Percentiles rank a stretch among this genome's conserved stretches.
Evolutionary conservation across 2,329 filamentous ascomycete genomes (phyloP).

Genomic region (Aciculosporium take): DNA sequence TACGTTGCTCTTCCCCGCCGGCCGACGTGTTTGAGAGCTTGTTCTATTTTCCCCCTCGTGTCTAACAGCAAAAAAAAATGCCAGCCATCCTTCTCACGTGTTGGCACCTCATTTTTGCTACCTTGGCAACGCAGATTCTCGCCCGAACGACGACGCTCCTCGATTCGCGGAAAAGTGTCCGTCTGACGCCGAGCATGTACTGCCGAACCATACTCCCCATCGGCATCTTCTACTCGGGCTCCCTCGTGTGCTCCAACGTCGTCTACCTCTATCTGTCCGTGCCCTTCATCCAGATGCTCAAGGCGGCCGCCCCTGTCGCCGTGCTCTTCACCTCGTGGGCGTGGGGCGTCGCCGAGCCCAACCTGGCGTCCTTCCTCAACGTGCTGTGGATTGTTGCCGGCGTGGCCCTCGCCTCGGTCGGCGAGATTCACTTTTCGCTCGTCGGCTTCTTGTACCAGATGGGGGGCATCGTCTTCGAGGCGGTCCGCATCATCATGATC

Average conservation of each 20-base stretch:
- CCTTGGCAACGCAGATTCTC: constrained; percentile 49
- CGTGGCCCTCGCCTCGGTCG: constrained; percentile 38
- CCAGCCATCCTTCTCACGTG: constrained; percentile 45
- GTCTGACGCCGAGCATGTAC: constrained; percentile 47
- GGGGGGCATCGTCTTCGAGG: constrained; percentile 67
- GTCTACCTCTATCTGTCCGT: constrained; percentile 55
- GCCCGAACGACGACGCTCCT: constrained; percentile 49
- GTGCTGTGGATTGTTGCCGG: constrained; percentile 38
- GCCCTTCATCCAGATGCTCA: constrained; percentile 59
- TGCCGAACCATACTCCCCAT: constrained; percentile 51
- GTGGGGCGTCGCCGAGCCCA: constrained; percentile 36
- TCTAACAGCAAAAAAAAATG: not conserved
- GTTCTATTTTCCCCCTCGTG: not conserved
- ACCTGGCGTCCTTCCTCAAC: constrained; percentile 29
- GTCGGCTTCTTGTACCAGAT: constrained; percentile 55
- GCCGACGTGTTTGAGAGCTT: not conserved
- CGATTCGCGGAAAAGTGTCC: constrained; percentile 46
- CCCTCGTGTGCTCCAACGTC: constrained; percentile 52
- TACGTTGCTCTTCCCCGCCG: not conserved
- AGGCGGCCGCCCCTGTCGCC: constrained; percentile 51
- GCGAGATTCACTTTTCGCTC: constrained; percentile 56
- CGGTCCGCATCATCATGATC: constrained; percentile 71
- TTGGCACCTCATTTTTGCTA: constrained; percentile 56
- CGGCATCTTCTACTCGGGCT: constrained; percentile 49
- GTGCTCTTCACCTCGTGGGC: constrained; percentile 53